Conservation (phyloP, 108 stramenopile species). For the Nitzschia sp. region DNA sequence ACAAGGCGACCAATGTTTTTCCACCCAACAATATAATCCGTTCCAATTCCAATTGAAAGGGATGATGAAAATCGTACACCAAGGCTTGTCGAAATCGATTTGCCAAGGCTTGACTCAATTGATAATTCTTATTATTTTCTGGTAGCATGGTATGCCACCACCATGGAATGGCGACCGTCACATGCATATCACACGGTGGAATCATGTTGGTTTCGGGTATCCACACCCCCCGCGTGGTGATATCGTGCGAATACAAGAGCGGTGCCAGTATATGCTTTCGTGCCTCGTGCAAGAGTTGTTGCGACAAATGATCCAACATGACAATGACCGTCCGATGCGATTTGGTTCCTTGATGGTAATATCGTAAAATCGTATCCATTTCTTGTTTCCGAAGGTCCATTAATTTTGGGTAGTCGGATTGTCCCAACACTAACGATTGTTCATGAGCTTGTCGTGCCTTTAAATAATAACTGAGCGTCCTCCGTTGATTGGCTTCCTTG, state of each 20-base stretch:
- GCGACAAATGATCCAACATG: conserved; percentile 45
- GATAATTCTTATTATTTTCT: conserved; percentile 33
- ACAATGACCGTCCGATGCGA: conserved; percentile 52
- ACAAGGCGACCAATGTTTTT: conserved; percentile 54
- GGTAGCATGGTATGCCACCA: conserved; percentile 61
- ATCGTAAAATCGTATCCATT: conserved; percentile 22
- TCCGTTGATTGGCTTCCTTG: conserved; percentile 49
- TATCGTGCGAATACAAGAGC: conserved; percentile 37
- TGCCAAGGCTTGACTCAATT: conserved; percentile 39
- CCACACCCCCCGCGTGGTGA: conserved; percentile 43
- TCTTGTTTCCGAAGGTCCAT: conserved; percentile 29
- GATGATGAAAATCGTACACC: conserved; percentile 55
- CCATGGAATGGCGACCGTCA: conserved; percentile 59
- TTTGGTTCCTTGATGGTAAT: conserved; percentile 45
- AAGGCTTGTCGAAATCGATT: conserved; percentile 47
- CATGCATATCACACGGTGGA: conserved; percentile 53
- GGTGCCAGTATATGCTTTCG: conserved; percentile 42
- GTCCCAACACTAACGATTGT: conserved; percentile 35
- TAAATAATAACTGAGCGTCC: conserved; percentile 44
- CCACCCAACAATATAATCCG: conserved; percentile 59
- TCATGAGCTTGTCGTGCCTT: conserved; percentile 45
- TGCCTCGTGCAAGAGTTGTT: conserved; percentile 36
- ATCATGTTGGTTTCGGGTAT: conserved; percentile 51
- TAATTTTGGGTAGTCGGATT: conserved; percentile 21
- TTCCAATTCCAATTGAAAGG: conserved; percentile 60